phyloP scores from a whole-genome alignment of 371 early-diverging fungal genomes.

The Chytridium lagenaria region DNA sequence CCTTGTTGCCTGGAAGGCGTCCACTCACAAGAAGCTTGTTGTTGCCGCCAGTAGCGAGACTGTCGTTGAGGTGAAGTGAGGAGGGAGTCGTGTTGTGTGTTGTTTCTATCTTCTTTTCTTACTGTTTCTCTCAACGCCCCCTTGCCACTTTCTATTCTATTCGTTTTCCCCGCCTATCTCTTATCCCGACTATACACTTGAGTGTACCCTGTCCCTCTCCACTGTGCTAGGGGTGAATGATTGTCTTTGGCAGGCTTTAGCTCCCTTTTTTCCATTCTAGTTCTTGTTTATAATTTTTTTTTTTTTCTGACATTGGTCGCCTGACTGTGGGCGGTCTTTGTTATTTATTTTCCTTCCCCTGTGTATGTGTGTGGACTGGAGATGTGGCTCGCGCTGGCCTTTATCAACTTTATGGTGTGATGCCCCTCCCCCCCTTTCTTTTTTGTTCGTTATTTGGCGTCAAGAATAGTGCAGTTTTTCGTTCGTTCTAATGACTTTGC shows the following conservation, averaged over 20 bases:
- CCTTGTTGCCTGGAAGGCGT: conserved; percentile 44
- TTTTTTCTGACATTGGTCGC: no score
- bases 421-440: no score
- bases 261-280: no score
- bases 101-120: conserved; percentile 9
- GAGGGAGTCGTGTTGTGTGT: neutral
- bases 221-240: neutral
- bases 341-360: no score
- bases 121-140: neutral
- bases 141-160: neutral
- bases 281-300: no score
- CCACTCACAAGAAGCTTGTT: conserved; percentile 25
- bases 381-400: no score
- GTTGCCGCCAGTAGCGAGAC: conserved; percentile 9
- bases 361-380: no score
- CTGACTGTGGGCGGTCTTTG: no score
- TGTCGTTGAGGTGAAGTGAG: conserved; percentile 7
- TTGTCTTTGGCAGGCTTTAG: neutral
- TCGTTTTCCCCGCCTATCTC: neutral
- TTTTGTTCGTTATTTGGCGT: no score
- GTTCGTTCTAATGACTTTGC: no score
- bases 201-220: neutral
- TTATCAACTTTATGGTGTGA: no score
- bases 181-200: neutral
- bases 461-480: no score